Base-by-base conservation (phyloP, 768 basidiomycete genomes). In the Trametes cinnabarina region DNA sequence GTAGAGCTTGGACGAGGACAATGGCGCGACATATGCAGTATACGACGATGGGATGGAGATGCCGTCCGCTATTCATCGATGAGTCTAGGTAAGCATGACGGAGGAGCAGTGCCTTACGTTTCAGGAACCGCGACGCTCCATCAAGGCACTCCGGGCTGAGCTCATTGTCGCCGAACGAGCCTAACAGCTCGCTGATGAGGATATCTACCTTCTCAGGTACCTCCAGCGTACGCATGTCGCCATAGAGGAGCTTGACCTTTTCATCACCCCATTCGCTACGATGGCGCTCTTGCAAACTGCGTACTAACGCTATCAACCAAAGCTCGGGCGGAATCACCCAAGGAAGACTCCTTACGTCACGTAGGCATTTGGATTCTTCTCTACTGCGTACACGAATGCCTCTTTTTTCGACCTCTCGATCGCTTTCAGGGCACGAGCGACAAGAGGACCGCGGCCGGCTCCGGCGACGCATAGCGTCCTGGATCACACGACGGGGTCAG, bases 151-250 rank as follows among this genome's bases (percentile, higher is more conserved):
- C 97, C 0, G 97, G 97, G 68, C 94, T 95, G 47, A 98, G 83
- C 71, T 99, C 97, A 59, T 99, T 99, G 73, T 99, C 97, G 1
- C 96, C 97, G 75, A 99, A 98, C 4, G 93, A 95, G 3, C 97
- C 97, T 65, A 99, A 74, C 20, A 99, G 82, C 72, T 99, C 97
- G 74, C 91, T 96, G 66, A 99, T 88, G 57, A 99, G 76, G 61
- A 99, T 92, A 71, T 98, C 97, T 26, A 85, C 94, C 63, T 82
- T 80, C 65, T 97, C 92, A 5, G 96, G 94, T 1, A 96, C 73
- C 9, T 86, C 79, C 42, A 97, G 76, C 25, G 76, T 76, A 15
- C 97, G 81, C 97, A 99, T 98, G 72, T 99, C 97, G 2, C 96
- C 96, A 67, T 88, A 90, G n/a, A 98, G 66, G 35, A 99, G 79